phyloP scores from a whole-genome alignment of 2,329 filamentous ascomycete genomes.

The Chaetomium globosum region DNA sequence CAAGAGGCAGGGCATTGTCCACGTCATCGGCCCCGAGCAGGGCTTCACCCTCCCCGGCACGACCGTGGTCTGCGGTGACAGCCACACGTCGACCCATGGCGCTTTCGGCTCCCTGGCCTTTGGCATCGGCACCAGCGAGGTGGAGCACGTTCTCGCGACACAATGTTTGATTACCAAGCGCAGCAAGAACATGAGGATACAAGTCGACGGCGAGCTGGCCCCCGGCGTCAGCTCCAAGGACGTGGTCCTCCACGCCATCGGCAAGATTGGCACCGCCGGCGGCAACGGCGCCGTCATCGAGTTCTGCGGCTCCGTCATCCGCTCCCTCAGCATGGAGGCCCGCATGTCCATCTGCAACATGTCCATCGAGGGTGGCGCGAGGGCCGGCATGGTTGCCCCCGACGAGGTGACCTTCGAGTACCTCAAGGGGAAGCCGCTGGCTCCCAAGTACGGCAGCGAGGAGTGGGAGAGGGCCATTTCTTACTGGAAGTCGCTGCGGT shows the following conservation, averaged over 20 bases:
- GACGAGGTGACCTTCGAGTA: slow-evolving; percentile 95
- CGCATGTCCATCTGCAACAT: slow-evolving; percentile 99
- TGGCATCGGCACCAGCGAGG: slow-evolving; percentile 96
- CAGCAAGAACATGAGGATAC: slow-evolving; percentile 98
- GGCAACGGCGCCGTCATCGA: slow-evolving; percentile 95
- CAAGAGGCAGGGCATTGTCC: slow-evolving; percentile 96
- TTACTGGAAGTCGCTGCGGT: slow-evolving; percentile 86
- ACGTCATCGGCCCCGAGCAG: slow-evolving; percentile 97
- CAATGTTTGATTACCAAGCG: slow-evolving; percentile 92
- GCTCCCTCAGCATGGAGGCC: slow-evolving; percentile 88
- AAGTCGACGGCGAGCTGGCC: slow-evolving; percentile 86
- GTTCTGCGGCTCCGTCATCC: slow-evolving; percentile 94
- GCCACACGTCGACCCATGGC: slow-evolving; percentile 96
- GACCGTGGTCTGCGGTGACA: slow-evolving; percentile 96
- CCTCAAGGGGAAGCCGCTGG: slow-evolving; percentile 85
- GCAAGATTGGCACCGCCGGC: slow-evolving; percentile 90
- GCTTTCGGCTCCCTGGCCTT: slow-evolving; percentile 94
- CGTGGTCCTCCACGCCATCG: slow-evolving; percentile 89
- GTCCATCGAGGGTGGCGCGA: slow-evolving; percentile 94
- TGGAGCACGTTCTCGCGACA: slow-evolving; percentile 96
- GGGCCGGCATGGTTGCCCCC: slow-evolving; percentile 95
- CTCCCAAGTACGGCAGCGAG: slow-evolving; percentile 78
- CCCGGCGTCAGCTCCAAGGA: slow-evolving; percentile 97
- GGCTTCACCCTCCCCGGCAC: slow-evolving; percentile 97
- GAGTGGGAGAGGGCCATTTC: slow-evolving; percentile 87